Evolutionary conservation across 2,329 filamentous ascomycete species (phyloP).

Genomic region (Exserohilum rostratum): DNA sequence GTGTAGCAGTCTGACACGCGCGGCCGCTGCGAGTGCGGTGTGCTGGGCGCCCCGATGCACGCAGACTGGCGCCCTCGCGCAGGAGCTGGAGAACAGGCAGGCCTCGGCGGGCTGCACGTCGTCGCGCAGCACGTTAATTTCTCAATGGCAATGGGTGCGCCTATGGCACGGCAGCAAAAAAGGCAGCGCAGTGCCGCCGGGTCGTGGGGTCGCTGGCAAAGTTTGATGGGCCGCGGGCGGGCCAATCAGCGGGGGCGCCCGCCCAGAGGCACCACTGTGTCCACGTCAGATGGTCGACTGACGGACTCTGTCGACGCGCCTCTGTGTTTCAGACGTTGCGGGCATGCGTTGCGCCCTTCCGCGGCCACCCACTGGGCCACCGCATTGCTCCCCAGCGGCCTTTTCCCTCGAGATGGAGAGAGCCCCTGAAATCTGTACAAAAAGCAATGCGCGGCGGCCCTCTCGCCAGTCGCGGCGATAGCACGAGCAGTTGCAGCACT

Average conservation of each 20-base stretch:
- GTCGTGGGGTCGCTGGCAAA: background rate
- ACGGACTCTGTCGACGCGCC: conserved; percentile 34
- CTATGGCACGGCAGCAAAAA: background rate
- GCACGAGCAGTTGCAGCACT: background rate
- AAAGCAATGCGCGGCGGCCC: conserved; percentile 17
- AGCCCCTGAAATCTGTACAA: conserved; percentile 23
- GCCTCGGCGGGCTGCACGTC: too few relatives aligned
- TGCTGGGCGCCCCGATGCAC: background rate
- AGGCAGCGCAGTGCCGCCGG: background rate
- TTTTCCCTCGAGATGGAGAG: conserved; percentile 4
- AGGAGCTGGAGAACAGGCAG: too few relatives aligned
- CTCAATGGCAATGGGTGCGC: too few relatives aligned
- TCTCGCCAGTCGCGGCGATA: conserved; percentile 1
- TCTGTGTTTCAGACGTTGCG: conserved; percentile 38
- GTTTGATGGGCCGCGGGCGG: conserved; percentile 9
- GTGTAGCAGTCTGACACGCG: conserved; percentile 7
- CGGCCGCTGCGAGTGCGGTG: background rate
- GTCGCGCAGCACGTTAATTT: too few relatives aligned
- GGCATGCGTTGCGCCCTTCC: conserved; percentile 17
- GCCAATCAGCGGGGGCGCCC: conserved; percentile 17
- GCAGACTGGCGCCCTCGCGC: too few relatives aligned
- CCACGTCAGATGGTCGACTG: conserved; percentile 40
- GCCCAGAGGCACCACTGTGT: conserved; percentile 15
- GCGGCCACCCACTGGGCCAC: conserved; percentile 29
- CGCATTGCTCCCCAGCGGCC: background rate